Evolutionary conservation across 495 filamentous ascomycete species (phyloP), one percentile per base, ranked within the genome.

Genomic region (Bathelium albidoporum): DNA sequence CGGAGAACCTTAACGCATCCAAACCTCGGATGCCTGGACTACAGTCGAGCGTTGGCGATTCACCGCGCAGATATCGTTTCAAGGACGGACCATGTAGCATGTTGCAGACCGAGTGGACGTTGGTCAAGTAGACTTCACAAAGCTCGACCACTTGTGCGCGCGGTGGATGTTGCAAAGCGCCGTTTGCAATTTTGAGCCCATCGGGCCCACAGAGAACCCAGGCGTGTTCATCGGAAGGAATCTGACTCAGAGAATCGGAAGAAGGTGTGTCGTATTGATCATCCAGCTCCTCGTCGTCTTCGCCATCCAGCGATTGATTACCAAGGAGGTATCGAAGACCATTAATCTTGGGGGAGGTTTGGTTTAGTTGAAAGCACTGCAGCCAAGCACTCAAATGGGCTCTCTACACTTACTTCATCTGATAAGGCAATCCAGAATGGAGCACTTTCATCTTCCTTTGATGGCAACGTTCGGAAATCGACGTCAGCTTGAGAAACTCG

Each of bases 31-130:
- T 29, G 11, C 31, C 49, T 5, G 44, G 44, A 28, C 61, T 58
- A 26, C 22, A 58, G 49, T 55, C 28, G n/a, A 63, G 44, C 26
- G 49, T 36, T n/a, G 49, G 18, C 18, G 45, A 14, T 16, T 45
- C 44, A 28, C 31, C 61, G 5, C 49, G 44, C 49, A 63, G 29
- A 32, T 26, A 58, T 3, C 29, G 44, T 12, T 29, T 36, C 28
- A 55, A 32, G n/a, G 61, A 58, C n/a, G 61, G 61, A 14, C 24
- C 53, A 29, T 63, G 61, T 1, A 63, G 61, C 18, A 63, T n/a
- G 24, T 63, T 63, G 28, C 20, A 55, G 11, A 63, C 31, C 7
- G 44, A 22, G 29, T 58, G 31, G 10, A 58, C 61, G 14, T 58
- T 63, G 45, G 18, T 55, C 5, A 39, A 20, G 29, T 58, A 63